Conservation (phyloP, 495 filamentous ascomycete species). For the Thermothielavioides terrestris region DNA sequence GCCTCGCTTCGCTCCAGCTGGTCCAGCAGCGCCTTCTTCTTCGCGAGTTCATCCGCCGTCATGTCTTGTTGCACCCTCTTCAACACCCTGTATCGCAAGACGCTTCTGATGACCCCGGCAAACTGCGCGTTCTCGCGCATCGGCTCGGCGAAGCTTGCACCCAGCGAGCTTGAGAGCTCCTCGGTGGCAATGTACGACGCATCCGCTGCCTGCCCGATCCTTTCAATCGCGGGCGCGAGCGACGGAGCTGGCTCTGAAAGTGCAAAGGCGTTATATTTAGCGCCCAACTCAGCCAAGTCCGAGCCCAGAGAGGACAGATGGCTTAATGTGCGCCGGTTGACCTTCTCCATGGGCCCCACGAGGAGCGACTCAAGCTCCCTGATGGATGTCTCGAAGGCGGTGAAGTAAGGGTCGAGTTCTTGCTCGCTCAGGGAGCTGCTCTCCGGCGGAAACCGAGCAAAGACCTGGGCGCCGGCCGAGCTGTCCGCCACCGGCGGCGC, state of each 20-base stretch:
- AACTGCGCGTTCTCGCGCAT: slow-evolving; percentile 97
- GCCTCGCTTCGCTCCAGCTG: slow-evolving; percentile 80
- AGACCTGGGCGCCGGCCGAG: slow-evolving; percentile 54
- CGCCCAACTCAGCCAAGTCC: slow-evolving; percentile 86
- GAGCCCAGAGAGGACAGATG: slow-evolving; percentile 75
- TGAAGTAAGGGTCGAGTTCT: slow-evolving; percentile 91
- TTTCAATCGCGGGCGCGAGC: slow-evolving; percentile 88
- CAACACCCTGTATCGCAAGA: slow-evolving; percentile 77
- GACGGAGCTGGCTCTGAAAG: slow-evolving; percentile 81
- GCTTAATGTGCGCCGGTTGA: slow-evolving; percentile 79
- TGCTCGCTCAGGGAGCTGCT: slow-evolving; percentile 69
- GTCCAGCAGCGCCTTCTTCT: slow-evolving; percentile 71
- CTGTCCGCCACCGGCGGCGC: slow-evolving; percentile 36
- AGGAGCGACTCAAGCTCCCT: slow-evolving; percentile 79
- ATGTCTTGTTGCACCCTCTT: slow-evolving; percentile 96
- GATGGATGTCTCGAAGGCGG: slow-evolving; percentile 78
- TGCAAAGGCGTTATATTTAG: slow-evolving; percentile 93
- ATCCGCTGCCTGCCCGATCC: slow-evolving; percentile 88
- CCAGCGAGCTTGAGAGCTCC: slow-evolving; percentile 72
- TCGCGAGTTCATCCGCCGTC: slow-evolving; percentile 80
- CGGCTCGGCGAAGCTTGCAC: slow-evolving; percentile 88
- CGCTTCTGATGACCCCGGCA: slow-evolving; percentile 81
- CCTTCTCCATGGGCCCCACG: slow-evolving; percentile 88
- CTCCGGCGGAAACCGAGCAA: slow-evolving; percentile 76
- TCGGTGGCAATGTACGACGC: slow-evolving; percentile 93